Evolutionary conservation across 1,284 basidiomycete species (phyloP), one percentile per base, ranked within the genome.

Genomic region (Abortiporus biennis): DNA sequence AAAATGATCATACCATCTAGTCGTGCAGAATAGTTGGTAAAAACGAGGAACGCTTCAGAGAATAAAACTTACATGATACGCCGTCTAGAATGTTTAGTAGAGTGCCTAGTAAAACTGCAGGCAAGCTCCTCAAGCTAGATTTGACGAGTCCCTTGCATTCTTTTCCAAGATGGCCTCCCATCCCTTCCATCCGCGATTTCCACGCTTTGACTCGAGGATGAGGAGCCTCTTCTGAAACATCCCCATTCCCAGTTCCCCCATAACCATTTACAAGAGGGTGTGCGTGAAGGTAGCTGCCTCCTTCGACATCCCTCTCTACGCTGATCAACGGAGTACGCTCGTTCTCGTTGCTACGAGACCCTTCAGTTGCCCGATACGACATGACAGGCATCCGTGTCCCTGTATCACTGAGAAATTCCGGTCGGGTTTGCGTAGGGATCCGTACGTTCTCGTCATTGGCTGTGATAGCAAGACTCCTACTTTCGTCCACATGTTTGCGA

Each of bases 81-180:
- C 93, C 96, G 57, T 99, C 95, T 19, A 99, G 71, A 33, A 98
- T 77, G 57, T 99, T 99, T 49, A 99, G 68, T 34, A 98, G 65
- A 49, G 83, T 74, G 2, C 94, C 94, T 6, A 98, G 70, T 9
- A 94, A 61, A 8, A 95, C 92, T 0, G 92, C 90, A 0, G 94
- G 94, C 15, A 93, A 53, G n/a, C n/a, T n/a, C n/a, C n/a, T n/a
- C n/a, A n/a, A n/a, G n/a, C n/a, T n/a, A 0, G 78, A 70, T 42
- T 65, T 67, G 6, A 75, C 47, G 66, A 27, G 69, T 64, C 27
- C 59, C 53, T 0, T 64, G 20, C 0, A 56, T 9, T 15, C 49
- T 23, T 25, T 36, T 25, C 34, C 24, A 15, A 37, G 35, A 4
- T 15, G 19, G 22, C 8, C 12, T 13, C 6, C 21, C 15, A 22